Conservation (phyloP, 192 early-diverging fungal species). For the Phlyctochytrium planicorne region DNA sequence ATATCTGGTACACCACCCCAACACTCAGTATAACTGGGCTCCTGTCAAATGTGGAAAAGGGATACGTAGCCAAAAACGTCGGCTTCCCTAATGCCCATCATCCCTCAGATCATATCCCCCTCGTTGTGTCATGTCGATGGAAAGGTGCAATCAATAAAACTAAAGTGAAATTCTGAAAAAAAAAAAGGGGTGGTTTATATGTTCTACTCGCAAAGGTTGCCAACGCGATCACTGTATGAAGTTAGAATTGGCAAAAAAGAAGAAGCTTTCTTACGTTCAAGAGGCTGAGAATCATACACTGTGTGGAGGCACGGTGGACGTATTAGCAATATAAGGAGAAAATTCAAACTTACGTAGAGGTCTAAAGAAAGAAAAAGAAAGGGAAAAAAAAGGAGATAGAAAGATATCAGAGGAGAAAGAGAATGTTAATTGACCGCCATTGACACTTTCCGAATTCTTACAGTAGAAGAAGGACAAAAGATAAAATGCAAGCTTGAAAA, state of each 20-base stretch:
- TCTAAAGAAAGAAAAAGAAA: not conserved
- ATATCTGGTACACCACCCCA: slow-evolving; percentile 85
- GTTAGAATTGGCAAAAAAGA: not conserved
- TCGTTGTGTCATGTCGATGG: slow-evolving; percentile 33
- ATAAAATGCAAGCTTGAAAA: slow-evolving; percentile 96
- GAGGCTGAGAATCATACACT: slow-evolving; percentile 1
- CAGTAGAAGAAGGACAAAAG: slow-evolving; percentile 91
- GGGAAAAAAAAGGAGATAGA: not conserved
- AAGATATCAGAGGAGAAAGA: not conserved
- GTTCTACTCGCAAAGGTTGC: not conserved
- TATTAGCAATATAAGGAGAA: no score
- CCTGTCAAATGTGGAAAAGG: slow-evolving; percentile 77
- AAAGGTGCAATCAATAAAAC: no score
- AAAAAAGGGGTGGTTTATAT: not conserved
- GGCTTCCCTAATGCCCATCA: slow-evolving; percentile 92
- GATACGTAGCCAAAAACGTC: slow-evolving; percentile 73
- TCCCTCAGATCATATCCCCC: slow-evolving; percentile 53
- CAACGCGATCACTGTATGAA: not conserved
- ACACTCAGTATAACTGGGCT: slow-evolving; percentile 76
- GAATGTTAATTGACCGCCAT: no score
- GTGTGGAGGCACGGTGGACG: not conserved
- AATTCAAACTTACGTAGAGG: not conserved
- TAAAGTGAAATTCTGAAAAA: not conserved
- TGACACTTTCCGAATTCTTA: slow-evolving; percentile 5
- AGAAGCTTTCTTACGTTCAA: not conserved